Base-by-base conservation (phyloP, 441 rosid genomes). In the Populus tomentosa region DNA sequence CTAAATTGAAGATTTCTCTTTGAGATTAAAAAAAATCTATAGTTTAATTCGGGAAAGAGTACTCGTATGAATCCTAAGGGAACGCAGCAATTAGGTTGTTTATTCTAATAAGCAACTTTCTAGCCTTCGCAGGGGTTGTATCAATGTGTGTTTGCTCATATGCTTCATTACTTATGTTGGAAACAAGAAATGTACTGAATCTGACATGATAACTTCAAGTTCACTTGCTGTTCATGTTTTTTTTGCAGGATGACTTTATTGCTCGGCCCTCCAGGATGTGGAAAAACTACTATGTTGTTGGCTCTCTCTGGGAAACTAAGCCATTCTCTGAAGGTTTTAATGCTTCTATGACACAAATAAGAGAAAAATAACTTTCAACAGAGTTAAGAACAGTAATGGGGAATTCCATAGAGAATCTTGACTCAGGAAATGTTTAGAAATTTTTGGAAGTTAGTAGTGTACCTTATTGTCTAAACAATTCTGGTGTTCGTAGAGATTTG, bases 291-390 rank as follows among this genome's bases (percentile, higher is more conserved):
- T 16, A n/a, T 80, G 36, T 38, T 80, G 50, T 10, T 80, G 21
- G 82, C 82, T 1, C 40, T 80, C 23, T 78, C 82, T 11, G 82
- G 82, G 59, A 80, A 80, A 61, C 59, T 80, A 67, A 79, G 75
- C 50, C 70, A 78, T 30, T 53, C 59, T 67, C 50, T 80, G 0
- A 75, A 80, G 79, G 82, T 75, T 13, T 24, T 23, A 7, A 7
- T 62, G 13, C 66, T 62, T 62, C 9, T n/a, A n/a, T n/a, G 3
- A 62, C 10, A 62, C 26, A n/a, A 62, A n/a, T 62, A 21, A 8
- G 66, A 35, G 56, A 21, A 2, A n/a, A 10, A 36, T 30, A 7
- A 23, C 2, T 33, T 11, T 10, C 13, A 6, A 30, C 3, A 20
- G 10, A 18, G 46, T 6, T 68, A 38, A 18, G 21, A 36, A n/a